Conservation (phyloP, 495 filamentous ascomycete species). For the Staphylotrichum tortipilum region DNA sequence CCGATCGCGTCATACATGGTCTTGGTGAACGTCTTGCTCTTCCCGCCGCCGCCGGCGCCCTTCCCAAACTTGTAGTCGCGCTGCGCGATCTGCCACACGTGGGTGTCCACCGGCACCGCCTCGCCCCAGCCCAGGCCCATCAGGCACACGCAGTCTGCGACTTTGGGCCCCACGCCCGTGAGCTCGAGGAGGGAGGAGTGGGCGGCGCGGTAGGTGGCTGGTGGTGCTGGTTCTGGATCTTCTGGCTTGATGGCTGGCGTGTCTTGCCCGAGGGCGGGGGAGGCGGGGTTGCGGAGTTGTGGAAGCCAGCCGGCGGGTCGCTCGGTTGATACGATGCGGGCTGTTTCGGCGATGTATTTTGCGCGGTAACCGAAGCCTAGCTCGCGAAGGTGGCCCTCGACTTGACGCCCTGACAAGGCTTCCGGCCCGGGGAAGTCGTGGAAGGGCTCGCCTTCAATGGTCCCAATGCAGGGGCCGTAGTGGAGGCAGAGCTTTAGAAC, state of each 20-base stretch:
- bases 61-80: conserved; percentile 90
- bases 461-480: conserved; percentile 70
- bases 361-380: conserved; percentile 94
- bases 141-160: conserved; percentile 90
- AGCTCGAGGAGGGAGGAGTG: conserved; percentile 72
- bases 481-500: conserved; percentile 82
- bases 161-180: conserved; percentile 89
- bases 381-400: conserved; percentile 68
- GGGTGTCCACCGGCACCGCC: conserved; percentile 90
- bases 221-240: neutral
- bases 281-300: conserved; percentile 65
- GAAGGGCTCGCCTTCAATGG: conserved; percentile 60
- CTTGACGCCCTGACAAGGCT: conserved; percentile 54
- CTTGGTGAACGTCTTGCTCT: conserved; percentile 79
- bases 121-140: conserved; percentile 98
- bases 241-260: neutral
- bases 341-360: conserved; percentile 82
- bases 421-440: conserved; percentile 80
- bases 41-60: no score
- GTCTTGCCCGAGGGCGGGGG: conserved; percentile 41
- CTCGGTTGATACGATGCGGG: conserved; percentile 59
- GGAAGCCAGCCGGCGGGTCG: conserved; percentile 68
- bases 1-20: conserved; percentile 83
- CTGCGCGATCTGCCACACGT: conserved; percentile 98
- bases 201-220: conserved; percentile 57